Base-by-base conservation (phyloP, 2,329 filamentous ascomycete species). In the Blastomyces parvus region DNA sequence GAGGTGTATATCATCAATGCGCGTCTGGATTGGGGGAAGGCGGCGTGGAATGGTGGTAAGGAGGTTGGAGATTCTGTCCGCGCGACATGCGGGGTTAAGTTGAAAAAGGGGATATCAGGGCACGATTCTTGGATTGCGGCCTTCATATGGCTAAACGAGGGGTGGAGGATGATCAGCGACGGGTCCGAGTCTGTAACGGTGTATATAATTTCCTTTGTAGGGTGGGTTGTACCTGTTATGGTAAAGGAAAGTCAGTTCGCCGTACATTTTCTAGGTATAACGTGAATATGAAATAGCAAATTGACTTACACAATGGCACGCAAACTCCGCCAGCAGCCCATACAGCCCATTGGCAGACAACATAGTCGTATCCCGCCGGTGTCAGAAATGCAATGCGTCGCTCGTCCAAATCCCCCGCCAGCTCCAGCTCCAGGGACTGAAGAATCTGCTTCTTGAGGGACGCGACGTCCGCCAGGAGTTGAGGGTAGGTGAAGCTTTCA, bases 1-100 rank as follows among this genome's bases (percentile, higher is more conserved):
- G 74, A 77, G 2, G 76, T 78, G 64, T 77, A 78, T 62, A 78
- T 78, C 70, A 78, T 77, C 57, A 78, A 67, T 0, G 76, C 76
- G 27, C 74, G 71, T 50, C 74, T 70, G 19, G 69, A 68, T 9
- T 73, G 63, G 2, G 68, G 66, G 59, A 72, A 70, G 0, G 69
- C 61, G 0, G 70, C 65, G 44, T 66, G 66, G 65, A 78, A 78
- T 0, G 68, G 67, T 1, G 76, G 76, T 17, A 77, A 64, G 0
- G 67, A 65, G 27, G 62, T 46, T 22, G 56, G 17, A 60, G n/a
- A 56, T 22, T 67, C 17, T 17, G 40, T 61, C 53, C 65, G 58
- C 57, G 66, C 66, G n/a, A 65, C 67, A 38, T 70, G 66, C 3
- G 69, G 72, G 5, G 66, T 68, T 0, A 77, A 65, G 3, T 68